Evolutionary conservation across 768 basidiomycete species (phyloP), one percentile per base, ranked within the genome.

Genomic region (Tulasnella sp.): DNA sequence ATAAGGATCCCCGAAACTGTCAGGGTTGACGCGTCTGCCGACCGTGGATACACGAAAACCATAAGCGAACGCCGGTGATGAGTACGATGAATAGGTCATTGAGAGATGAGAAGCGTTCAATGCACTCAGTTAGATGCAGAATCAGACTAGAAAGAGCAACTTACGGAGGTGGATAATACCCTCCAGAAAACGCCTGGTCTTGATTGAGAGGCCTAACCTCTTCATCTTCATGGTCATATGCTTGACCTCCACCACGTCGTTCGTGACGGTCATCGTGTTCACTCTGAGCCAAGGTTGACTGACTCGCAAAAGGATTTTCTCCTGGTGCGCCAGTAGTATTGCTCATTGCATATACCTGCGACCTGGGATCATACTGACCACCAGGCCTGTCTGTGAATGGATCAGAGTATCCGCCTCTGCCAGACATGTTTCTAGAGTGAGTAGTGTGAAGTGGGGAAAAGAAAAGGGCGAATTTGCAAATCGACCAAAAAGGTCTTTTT

Each of bases 161-260:
- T 64, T 60, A 85, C 84, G 83, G 81, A 43, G 86, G 86, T 15
- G 59, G 59, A 20, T 57, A 57, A 58, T 88, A 88, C 62, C 80
- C 79, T 55, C 75, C 72, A 41, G 71, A 59, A 58, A 75, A 78
- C 53, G 57, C 64, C 57, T 77, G 72, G 15, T 72, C 76, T 35
- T 68, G 67, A 37, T 76, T 86, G 59, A 89, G 66, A 20, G 85
- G 87, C 58, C 76, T 74, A 59, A 87, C 87, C 67, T 90, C 86
- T 31, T 76, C 61, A 58, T 73, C 77, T 0, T 87, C 83, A 47
- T 85, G 82, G n/a, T n/a, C n/a, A n/a, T n/a, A 55, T 84, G 54
- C 41, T 28, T 35, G 29, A 37, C 48, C 29, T 47, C 28, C 15
- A 16, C 35, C n/a, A 24, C 52, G 27, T 35, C 53, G 31, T 20